Base-by-base conservation (phyloP, 164 flowering plant genomes). In the Aristolochia californica region DNA sequence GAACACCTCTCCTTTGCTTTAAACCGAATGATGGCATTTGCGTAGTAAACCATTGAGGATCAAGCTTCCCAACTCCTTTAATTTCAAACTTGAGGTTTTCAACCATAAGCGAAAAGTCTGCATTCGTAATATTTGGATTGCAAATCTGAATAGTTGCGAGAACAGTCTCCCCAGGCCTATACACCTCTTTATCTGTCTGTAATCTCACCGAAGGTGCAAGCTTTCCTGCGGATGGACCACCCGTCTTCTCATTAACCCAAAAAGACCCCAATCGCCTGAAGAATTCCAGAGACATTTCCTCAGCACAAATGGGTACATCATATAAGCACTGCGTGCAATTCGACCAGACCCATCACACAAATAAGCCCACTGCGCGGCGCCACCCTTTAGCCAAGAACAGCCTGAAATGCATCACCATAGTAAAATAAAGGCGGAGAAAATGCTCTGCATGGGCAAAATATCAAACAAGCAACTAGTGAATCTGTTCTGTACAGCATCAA, bases 31-130 rank as follows among this genome's bases (percentile, higher is more conserved):
- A 59, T 5, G 84, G 83, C 69, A 78, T 87, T 51, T 76, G 89
- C 16, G 85, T 80, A 45, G 76, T 65, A 67, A 83, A 83, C 97
- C 98, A 93, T 38, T 93, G 96, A 53, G 77, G 50, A 63, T 93
- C 98, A 74, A 88, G 72, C 75, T 87, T 88, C 79, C 89, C 88
- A 38, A 89, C 64, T 59, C 98, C 98, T 72, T 78, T 85, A 12
- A 83, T 61, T 56, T 93, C 98, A 63, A 88, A 83, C 13, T 76
- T 56, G 27, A 93, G 81, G 54, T 66, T 72, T 55, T 89, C 89
- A 44, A 87, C 63, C 59, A 93, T 70, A 53, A 93, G 68, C 1
- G 91, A 77, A 53, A 65, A 71, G 3, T 1, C 54, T 51, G 55
- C 64, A 66, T 43, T 15, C 43, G 68, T 34, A 17, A 24, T 20